Evolutionary conservation across 2,329 filamentous ascomycete species (phyloP).

Genomic region (Trichothecium roseum): DNA sequence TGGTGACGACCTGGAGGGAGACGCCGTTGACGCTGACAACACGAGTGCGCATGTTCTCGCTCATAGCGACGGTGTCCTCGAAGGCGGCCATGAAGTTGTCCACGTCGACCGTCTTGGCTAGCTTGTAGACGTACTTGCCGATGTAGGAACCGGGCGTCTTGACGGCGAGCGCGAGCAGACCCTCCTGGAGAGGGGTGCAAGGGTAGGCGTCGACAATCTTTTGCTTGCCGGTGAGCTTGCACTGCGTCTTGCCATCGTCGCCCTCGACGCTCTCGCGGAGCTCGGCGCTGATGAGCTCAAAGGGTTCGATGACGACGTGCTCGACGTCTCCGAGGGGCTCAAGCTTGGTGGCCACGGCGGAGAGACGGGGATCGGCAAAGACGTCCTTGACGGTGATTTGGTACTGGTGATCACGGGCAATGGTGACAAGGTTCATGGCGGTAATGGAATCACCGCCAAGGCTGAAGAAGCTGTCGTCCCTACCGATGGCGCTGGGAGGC

Average conservation of each 20-base stretch:
- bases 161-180: slow-evolving; percentile 30
- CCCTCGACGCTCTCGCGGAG: too few relatives aligned
- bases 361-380: background rate
- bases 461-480: slow-evolving; percentile 6
- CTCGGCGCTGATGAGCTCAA: too few relatives aligned
- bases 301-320: too few relatives aligned
- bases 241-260: background rate
- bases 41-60: background rate
- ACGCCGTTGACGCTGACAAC: background rate
- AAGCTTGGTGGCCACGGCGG: too few relatives aligned
- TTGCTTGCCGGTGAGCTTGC: background rate
- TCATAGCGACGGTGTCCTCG: slow-evolving; percentile 3
- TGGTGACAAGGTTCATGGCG: slow-evolving; percentile 13
- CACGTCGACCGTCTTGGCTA: background rate
- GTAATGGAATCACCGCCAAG: slow-evolving; percentile 9
- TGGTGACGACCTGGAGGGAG: background rate
- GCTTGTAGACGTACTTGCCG: slow-evolving; percentile 1
- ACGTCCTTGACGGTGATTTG: background rate
- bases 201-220: slow-evolving; percentile 35
- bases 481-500: slow-evolving; percentile 1
- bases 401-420: slow-evolving; percentile 14
- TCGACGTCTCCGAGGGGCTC: too few relatives aligned
- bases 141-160: slow-evolving; percentile 5
- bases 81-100: background rate
- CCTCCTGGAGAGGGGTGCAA: slow-evolving; percentile 37